A percentile compares a stretch with the other conserved stretches of the same genome.
Conservation (phyloP, 1,284 basidiomycete species). For the Sporisorium scitamineum region DNA sequence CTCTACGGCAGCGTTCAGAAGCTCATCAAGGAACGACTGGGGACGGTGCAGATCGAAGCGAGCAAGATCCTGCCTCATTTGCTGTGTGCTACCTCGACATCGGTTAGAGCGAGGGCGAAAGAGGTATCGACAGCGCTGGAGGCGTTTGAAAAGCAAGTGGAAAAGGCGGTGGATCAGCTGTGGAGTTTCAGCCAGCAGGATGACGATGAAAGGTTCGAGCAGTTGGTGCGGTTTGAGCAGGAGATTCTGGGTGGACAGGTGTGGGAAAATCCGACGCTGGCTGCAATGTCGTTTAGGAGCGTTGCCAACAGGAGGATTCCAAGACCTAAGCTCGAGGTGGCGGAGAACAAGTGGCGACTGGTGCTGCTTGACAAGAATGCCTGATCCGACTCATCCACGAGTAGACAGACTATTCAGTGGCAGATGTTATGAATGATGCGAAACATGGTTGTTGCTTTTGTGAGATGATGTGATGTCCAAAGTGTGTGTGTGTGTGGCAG, state of each 20-base stretch:
- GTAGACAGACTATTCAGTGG: neutral
- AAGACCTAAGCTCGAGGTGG: conserved; percentile 23
- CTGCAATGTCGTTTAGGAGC: conserved; percentile 23
- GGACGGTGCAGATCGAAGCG: conserved; percentile 43
- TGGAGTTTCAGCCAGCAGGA: conserved; percentile 37
- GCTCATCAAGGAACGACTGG: conserved; percentile 72
- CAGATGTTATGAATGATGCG: neutral
- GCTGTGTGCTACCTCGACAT: conserved; percentile 17
- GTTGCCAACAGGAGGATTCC: conserved; percentile 34
- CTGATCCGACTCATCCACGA: neutral
- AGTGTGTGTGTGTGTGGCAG: neutral
- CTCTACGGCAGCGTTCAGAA: conserved; percentile 85
- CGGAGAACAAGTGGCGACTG: conserved; percentile 32
- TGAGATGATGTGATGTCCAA: neutral
- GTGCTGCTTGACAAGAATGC: conserved; percentile 28
- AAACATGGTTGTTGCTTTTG: neutral
- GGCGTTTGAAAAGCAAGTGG: conserved; percentile 43
- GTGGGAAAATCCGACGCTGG: conserved; percentile 21
- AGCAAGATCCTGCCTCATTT: conserved; percentile 54
- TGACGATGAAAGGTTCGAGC: conserved; percentile 35
- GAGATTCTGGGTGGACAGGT: conserved; percentile 33
- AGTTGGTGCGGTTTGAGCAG: conserved; percentile 32
- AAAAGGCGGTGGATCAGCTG: conserved; percentile 31
- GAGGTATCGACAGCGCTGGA: conserved; percentile 32
- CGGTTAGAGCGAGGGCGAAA: conserved; percentile 24